A percentile compares a stretch with the other conserved stretches of the same genome.
phyloP scores from a whole-genome alignment of 164 flowering plant species.

The Vitis cinerea region DNA sequence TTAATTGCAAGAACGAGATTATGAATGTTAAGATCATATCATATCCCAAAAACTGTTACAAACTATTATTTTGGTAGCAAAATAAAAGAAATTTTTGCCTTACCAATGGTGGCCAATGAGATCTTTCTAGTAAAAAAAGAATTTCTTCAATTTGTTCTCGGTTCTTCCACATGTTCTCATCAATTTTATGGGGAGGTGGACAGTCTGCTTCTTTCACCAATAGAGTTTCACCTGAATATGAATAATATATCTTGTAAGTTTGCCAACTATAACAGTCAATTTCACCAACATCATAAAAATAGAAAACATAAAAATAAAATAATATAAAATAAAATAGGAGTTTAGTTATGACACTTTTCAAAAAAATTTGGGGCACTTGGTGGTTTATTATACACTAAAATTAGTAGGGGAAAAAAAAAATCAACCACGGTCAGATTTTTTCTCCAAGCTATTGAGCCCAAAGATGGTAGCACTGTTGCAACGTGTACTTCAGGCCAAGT shows the following conservation, averaged over 20 bases:
- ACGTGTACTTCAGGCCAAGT: no score
- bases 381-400: no score
- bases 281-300: background rate
- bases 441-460: no score
- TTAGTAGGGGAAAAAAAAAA: no score
- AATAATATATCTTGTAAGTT: constrained; percentile 6
- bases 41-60: no score
- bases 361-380: no score
- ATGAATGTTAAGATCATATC: no score
- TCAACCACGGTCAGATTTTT: no score
- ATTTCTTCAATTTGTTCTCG: constrained; percentile 91
- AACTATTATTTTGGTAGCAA: no score
- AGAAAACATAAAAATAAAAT: background rate
- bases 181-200: constrained; percentile 80
- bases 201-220: constrained; percentile 56
- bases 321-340: background rate
- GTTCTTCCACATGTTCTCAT: constrained; percentile 98
- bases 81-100: background rate
- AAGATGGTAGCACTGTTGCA: no score
- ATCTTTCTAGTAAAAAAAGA: constrained; percentile 58
- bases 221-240: constrained; percentile 42
- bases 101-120: constrained; percentile 72
- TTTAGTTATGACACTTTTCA: no score
- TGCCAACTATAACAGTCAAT: background rate
- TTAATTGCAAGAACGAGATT: no score